Base-by-base conservation (phyloP, 176 grass and related monocot species). In the Bolboschoenus planiculmis region DNA sequence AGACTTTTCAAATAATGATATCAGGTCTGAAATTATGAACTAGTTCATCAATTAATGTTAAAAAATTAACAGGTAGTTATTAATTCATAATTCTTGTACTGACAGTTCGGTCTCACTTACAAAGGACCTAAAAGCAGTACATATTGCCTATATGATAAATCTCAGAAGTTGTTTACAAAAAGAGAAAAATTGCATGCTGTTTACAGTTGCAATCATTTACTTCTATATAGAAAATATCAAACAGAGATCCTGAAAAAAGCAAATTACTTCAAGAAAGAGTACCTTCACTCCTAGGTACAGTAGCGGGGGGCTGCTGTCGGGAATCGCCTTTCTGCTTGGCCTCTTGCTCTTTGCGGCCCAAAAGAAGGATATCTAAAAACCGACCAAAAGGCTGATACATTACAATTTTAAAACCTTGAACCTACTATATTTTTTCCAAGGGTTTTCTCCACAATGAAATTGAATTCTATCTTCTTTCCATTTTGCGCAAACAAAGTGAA, bases 231-330 rank as follows among this genome's bases (percentile, higher is more conserved):
- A 67, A 42, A 60, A 18, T 10, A 81, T 23, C 51, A 81, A n/a
- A 81, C 20, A 81, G 47, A 42, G 24, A 59, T 36, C 14, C 51
- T 40, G 50, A 40, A 51, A 7, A 76, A 50, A 29, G 65, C 30
- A 62, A 56, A 78, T 23, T 35, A 84, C 50, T 75, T 87, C 20
- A 53, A 73, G 35, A 20, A 35, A 79, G 58, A n/a, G 21, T 65
- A 95, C 93, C 93, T 81, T 90, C 86, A 84, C 90, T 92, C 85
- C 86, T 88, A 33, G 90, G 90, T 75, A 87, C 48, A 20, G 81
- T 78, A 30, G 78, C 50, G 71, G 74, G 47, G 76, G 82, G 46
- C 37, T 55, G 33, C 65, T 78, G 74, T 63, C 76, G 92, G 39
- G 56, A 70, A 27, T 78, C 73, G 7, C 42, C 63, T 37, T 84